Base-by-base conservation (phyloP, 495 filamentous ascomycete genomes). In the Penicillium paradoxum region DNA sequence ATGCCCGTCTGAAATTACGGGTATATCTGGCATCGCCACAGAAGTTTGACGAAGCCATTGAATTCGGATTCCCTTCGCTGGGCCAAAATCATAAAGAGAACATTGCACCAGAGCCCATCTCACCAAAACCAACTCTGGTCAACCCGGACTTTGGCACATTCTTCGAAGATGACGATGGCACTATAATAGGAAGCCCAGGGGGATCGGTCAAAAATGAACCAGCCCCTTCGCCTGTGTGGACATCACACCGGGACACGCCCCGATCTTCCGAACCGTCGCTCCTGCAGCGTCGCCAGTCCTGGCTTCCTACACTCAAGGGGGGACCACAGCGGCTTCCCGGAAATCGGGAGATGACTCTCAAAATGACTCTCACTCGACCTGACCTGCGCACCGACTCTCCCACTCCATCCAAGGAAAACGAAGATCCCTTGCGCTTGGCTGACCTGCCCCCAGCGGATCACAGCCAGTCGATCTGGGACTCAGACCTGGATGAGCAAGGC, bases 11-110 rank as follows among this genome's bases (percentile, higher is more conserved):
- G 43, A 95, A 92, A 64, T 72, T 97, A 11, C 85, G 90, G 3
- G 84, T 90, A n/a, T 95, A 91, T 56, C 78, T 95, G 3, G 87
- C 88, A 15, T 97, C 92, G 2, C 88, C 90, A 8, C 89, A 96
- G 56, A 96, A 95, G 64, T 96, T 97, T 53, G 93, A 97, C 61
- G 91, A 97, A 72, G 91, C 89, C 1, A 80, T 96, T 47, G 89
- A 93, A 63, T 96, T 93, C 70, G 91, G 92, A 4, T 96, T 97
- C 57, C 90, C 91, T 0, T 83, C 88, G 5, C 47, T 74, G 41
- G 70, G 73, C 6, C 51, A 58, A 27, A 15, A 79, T 70, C 64
- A 63, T 40, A 70, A 61, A 29, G 68, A 71, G n/a, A 65, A 62
- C 10, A 45, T 60, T 42, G 45, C 45, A 22, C 58, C 62, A 44